These are phyloP conservation scores for Arthrobotrys entomopaga DNA, from an alignment of 2,329 filamentous ascomycete species.

Conservation along the genomic window DNA sequence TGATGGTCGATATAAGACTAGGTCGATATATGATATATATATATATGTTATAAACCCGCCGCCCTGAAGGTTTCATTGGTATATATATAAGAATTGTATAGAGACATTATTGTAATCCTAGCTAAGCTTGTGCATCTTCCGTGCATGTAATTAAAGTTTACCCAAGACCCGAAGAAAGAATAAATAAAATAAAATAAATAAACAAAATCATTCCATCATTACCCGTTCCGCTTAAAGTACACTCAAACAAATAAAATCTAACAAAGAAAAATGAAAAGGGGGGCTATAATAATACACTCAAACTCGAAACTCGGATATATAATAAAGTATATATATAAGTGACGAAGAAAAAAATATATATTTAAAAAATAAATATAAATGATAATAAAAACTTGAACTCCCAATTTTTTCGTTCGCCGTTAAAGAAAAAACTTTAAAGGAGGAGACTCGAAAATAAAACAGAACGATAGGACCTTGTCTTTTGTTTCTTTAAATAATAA, in stretches of 20 bases:
- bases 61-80: too few species aligned
- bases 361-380: background rate
- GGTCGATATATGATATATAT: too few species aligned
- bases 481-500: constrained; percentile 25
- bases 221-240: constrained; percentile 7
- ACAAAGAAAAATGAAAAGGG: background rate
- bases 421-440: constrained; percentile 11
- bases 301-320: background rate
- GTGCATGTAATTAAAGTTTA: too few species aligned
- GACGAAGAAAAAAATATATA: background rate
- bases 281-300: constrained; percentile 1
- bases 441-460: constrained; percentile 9
- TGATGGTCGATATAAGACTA: too few species aligned
- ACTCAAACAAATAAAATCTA: background rate
- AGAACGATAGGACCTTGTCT: constrained; percentile 44
- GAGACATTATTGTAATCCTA: too few species aligned
- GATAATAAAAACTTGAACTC: background rate
- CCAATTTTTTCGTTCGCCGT: constrained; percentile 30
- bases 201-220: constrained; percentile 31
- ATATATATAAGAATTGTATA: too few species aligned
- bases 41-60: too few species aligned
- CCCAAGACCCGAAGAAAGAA: background rate
- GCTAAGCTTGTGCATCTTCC: too few species aligned
- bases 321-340: too few species aligned
- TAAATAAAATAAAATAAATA: background rate